These are phyloP conservation scores for Fusarium sp. DNA, from an alignment of 2,329 filamentous ascomycete genomes.

Conservation along the genomic window DNA sequence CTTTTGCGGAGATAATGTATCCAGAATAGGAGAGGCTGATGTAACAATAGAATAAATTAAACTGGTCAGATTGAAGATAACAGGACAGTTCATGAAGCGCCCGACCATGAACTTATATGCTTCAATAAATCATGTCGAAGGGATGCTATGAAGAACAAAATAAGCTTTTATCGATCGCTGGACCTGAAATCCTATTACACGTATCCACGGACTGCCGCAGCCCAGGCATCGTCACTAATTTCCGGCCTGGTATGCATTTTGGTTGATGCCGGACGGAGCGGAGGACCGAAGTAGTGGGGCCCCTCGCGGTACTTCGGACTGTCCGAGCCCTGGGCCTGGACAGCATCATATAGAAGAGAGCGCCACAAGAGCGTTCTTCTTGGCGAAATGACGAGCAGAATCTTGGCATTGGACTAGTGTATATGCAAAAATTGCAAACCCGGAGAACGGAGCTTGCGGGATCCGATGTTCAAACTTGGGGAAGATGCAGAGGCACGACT, in stretches of 20 bases:
- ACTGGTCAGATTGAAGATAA: no score
- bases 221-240: background rate
- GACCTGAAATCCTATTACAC: background rate
- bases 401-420: background rate
- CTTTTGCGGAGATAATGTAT: background rate
- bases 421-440: accelerated
- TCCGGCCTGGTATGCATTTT: background rate
- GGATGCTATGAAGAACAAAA: background rate
- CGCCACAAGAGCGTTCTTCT: background rate
- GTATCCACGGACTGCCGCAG: background rate
- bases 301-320: conserved; percentile 12
- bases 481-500: no score
- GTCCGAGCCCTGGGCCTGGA: background rate
- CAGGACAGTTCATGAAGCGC: no score
- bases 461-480: background rate
- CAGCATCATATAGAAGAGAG: background rate
- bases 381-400: accelerated
- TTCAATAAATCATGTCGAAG: background rate
- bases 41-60: no score
- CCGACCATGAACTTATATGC: background rate
- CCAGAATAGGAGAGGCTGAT: background rate
- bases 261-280: background rate
- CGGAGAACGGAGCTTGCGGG: background rate
- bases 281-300: conserved; percentile 4
- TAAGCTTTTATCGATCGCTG: background rate